Base-by-base conservation (phyloP, 371 early-diverging fungal species). In the Mortierella sp. region DNA sequence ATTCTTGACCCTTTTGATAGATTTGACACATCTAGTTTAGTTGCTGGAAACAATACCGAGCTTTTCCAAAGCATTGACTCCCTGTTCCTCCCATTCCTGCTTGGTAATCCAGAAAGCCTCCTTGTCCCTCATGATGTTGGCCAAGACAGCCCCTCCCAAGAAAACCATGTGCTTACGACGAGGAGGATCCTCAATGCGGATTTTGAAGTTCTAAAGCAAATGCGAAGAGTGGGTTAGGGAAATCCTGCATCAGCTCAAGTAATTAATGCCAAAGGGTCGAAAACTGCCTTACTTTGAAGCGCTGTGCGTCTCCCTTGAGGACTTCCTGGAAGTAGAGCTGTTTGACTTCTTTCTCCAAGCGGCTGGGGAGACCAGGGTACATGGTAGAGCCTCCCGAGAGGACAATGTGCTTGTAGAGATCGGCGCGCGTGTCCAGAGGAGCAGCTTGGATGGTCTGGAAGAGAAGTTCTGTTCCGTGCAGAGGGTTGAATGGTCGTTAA, bases 121-220 rank as follows among this genome's bases (percentile, higher is more conserved):
- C 64, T 93, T 92, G 82, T 94, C 84, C 83, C 96, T 94, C 95
- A 97, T 93, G 58, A 97, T 93, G 71, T 96, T 94, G 46, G 96
- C 98, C 67, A 98, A 84, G 18, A 98, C 98, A 57, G 99, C 96
- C 42, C 99, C 99, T 78, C 99, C 99, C 58, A 96, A 82, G 84
- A 96, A 98, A 12, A 98, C 99, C 92, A 96, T 95, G 80, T 98
- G 98, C 82, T 94, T 96, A 81, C 99, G 94, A 78, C 95, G 89
- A 42, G 99, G 99, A 54, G 98, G 98, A 79, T 98, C 98, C 79
- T 96, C 96, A 72, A 98, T 96, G 67, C 93, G 90, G 61, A 98
- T 91, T 83, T 98, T 97, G 89, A 98, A 95, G 87, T 94, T 97
- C 93, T 94, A 73, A 50, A 18, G 13, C 23, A 52, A 43, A 39